Base-by-base conservation (phyloP, 306 rosid species). In the Castanea sativa region DNA sequence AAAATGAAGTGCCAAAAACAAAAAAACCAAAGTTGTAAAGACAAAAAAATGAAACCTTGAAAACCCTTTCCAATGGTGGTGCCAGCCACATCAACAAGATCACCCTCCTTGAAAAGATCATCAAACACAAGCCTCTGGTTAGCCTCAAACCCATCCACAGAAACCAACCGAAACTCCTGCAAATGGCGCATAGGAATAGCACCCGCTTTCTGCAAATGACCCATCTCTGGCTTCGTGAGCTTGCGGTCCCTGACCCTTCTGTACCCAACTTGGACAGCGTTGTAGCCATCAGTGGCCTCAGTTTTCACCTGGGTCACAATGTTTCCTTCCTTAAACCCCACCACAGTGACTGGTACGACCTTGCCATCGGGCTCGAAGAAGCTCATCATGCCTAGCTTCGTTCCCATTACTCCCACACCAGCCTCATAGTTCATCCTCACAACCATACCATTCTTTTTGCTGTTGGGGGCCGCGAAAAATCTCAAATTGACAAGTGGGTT, bases 321-420 rank as follows among this genome's bases (percentile, higher is more conserved):
- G 82, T 95, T 95, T 1, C 99, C 99, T 81, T 95, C 98, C 83
- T 88, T 95, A 86, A 95, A 92, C 32, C 98, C 99, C 20, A 95
- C 96, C 5, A 95, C 92, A 1, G 99, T 95, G 45, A 95, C 98
- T 0, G 99, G 98, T 35, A 95, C 94, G 10, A 95, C 98, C 82
- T 79, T 85, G 2, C 99, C 99, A 45, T 61, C 25, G 0, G 87
- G 67, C 74, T 95, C 85, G 80, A 95, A 95, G 82, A 63, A 92
- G 82, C 89, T 90, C 97, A 95, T 95, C 99, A 95, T 95, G 21
- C 99, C 99, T 25, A 95, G 86, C 78, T 95, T 95, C 63, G 99
- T 92, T 20, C 80, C 99, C 99, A 95, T 91, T 3, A 95, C 91
- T 35, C 99, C 99, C 23, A 95, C 55, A 4, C 98, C 99, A 0